Conservation (phyloP, 2,329 filamentous ascomycete genomes). For the Trichoderma brevicompactum region DNA sequence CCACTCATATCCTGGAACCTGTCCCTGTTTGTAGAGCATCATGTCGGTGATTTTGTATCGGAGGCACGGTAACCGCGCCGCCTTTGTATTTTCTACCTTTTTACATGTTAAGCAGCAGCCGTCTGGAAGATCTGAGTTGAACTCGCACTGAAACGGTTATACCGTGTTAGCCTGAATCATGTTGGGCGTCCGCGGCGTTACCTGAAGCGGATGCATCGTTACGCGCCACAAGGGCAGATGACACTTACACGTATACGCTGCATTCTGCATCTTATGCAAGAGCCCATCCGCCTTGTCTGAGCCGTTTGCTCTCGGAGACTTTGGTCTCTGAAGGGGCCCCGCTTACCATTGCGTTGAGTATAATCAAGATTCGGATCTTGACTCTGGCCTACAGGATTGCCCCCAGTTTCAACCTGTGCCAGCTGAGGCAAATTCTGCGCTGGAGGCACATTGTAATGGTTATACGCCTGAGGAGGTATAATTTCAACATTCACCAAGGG, state of each 20-base stretch:
- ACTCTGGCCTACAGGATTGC: conserved; percentile 31
- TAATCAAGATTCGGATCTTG: conserved; percentile 40
- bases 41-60: conserved; percentile 65
- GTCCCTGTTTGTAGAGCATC: conserved; percentile 61
- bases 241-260: conserved; percentile 62
- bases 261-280: conserved; percentile 65
- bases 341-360: conserved; percentile 43
- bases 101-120: conserved; percentile 59
- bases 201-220: not conserved
- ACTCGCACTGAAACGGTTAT: conserved; percentile 52
- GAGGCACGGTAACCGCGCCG: conserved; percentile 60
- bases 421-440: conserved; percentile 17
- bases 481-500: conserved; percentile 7
- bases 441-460: conserved; percentile 32
- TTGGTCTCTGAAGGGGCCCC: conserved; percentile 61
- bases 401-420: conserved; percentile 31
- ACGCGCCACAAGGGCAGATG: not conserved
- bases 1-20: conserved; percentile 63
- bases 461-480: conserved; percentile 22
- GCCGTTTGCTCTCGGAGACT: conserved; percentile 58
- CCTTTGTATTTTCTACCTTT: conserved; percentile 55
- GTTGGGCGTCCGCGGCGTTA: not conserved
- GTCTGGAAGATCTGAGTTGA: conserved; percentile 51
- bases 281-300: conserved; percentile 60
- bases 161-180: not conserved